Base-by-base conservation (phyloP, 179 eudicot genomes). In the Silene coronaria region DNA sequence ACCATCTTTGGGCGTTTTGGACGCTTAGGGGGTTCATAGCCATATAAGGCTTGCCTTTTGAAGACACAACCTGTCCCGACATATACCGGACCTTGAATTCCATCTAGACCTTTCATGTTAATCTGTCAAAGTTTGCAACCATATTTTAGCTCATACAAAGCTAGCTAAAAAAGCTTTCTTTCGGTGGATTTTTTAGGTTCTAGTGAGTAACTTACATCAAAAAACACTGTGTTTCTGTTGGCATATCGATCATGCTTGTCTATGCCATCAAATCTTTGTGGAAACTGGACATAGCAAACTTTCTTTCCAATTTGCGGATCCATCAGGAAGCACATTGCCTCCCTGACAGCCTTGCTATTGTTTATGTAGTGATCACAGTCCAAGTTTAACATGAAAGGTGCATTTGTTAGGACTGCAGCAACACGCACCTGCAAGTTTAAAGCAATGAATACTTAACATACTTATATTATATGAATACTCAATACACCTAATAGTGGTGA, bases 51-150 rank as follows among this genome's bases (percentile, higher is more conserved):
- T 82, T 93, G 98, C 79, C 98, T 87, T 86, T 89, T 87, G 79
- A 93, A 93, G 57, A 91, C 98, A 72, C 98, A 93, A 76, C 98
- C 98, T 77, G 98, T 93, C 34, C 98, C 98, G 6, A 93, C 98
- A 85, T 93, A 93, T 21, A 86, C 97, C 6, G 98, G 98, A 34
- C 98, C 98, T 83, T 93, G 98, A 80, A 93, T 87, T 74, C 98
- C 98, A 74, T 93, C 98, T 66, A 93, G 86, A 70, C 98, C 98
- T 87, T 93, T 93, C 98, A 93, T 91, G 87, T 93, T 93, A 61
- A 93, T 93, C 98, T 93, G 88, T 77, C 60, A 45, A 65, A 73
- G 14, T 53, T 11, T 28, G 28, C 24, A 69, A 64, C 19, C 63
- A 75, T 26, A 53, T 13, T 74, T 63, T 60, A 78, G 78, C 62